Evolutionary conservation across 2,329 filamentous ascomycete genomes (phyloP).

Genomic region (Venturia nashicola): DNA sequence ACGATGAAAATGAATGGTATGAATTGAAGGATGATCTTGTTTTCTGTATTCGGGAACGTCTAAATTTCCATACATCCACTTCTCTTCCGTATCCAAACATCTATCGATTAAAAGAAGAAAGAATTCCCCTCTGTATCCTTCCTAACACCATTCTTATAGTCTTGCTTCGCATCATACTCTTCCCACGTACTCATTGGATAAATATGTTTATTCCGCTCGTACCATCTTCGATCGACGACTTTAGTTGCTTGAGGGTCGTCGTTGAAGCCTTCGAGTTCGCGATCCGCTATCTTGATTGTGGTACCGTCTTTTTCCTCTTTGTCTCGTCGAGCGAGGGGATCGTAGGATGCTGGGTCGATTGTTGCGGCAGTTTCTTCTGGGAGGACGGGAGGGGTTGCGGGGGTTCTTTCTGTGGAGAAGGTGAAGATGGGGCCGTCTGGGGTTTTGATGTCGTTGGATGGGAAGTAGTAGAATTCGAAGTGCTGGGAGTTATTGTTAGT

Average conservation of each 20-base stretch:
- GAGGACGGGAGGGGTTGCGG: conserved; percentile 23
- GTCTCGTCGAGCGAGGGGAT: conserved; percentile 28
- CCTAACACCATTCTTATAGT: conserved; percentile 65
- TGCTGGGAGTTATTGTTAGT: conserved; percentile 46
- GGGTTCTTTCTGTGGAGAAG: conserved; percentile 45
- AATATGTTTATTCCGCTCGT: conserved; percentile 95
- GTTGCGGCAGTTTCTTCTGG: conserved; percentile 1
- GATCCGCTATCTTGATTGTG: conserved; percentile 36
- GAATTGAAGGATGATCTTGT: too few species aligned
- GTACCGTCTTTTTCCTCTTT: conserved; percentile 21
- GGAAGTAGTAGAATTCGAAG: conserved; percentile 94
- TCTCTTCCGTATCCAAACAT: too few species aligned
- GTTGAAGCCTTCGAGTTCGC: conserved; percentile 53
- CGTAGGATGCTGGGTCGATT: conserved; percentile 21
- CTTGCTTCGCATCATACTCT: conserved; percentile 80
- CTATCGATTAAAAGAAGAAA: conserved; percentile 72
- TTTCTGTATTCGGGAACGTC: too few species aligned
- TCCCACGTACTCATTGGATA: conserved; percentile 94
- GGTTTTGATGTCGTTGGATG: conserved; percentile 72
- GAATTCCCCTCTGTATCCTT: conserved; percentile 83
- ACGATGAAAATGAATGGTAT: background rate
- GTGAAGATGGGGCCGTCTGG: conserved; percentile 69
- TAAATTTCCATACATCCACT: too few species aligned
- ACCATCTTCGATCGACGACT: conserved; percentile 93
- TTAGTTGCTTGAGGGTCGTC: conserved; percentile 79